Evolutionary conservation across 192 early-diverging fungal genomes (phyloP).

Genomic region (Gamsiella multidivaricata): DNA sequence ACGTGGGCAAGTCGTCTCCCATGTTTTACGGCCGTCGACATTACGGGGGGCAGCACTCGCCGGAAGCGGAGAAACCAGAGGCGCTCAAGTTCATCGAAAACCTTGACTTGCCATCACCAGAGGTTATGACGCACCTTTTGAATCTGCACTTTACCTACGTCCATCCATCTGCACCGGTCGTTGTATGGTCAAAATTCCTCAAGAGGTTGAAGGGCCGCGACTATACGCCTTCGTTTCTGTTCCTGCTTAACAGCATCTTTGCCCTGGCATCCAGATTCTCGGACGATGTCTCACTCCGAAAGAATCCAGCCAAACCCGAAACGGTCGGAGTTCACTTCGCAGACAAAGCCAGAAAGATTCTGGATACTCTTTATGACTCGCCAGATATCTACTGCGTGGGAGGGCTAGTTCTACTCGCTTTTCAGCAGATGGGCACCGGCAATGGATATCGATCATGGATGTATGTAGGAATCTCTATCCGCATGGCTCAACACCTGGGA

Average conservation of each 20-base stretch:
- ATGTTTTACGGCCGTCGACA: conserved; percentile 68
- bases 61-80: background rate
- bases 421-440: conserved; percentile 77
- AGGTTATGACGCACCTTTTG: conserved; percentile 68
- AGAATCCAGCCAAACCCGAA: conserved; percentile 42
- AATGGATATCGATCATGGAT: conserved; percentile 76
- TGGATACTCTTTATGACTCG: conserved; percentile 75
- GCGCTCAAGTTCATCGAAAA: conserved; percentile 33
- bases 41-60: conserved; percentile 50
- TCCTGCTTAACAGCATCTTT: conserved; percentile 65
- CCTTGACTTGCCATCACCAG: conserved; percentile 65
- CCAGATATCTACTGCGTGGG: conserved; percentile 70
- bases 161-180: conserved; percentile 75
- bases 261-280: conserved; percentile 61
- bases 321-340: conserved; percentile 68
- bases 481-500: conserved; percentile 70
- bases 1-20: conserved; percentile 75
- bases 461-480: conserved; percentile 64
- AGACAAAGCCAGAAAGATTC: conserved; percentile 74
- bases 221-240: conserved; percentile 54
- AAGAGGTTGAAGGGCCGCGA: conserved; percentile 42
- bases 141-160: conserved; percentile 75
- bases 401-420: conserved; percentile 70
- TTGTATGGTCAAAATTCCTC: conserved; percentile 66
- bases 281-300: conserved; percentile 55